phyloP scores from a whole-genome alignment of 495 filamentous ascomycete species.

The Penicillium maclennaniae region DNA sequence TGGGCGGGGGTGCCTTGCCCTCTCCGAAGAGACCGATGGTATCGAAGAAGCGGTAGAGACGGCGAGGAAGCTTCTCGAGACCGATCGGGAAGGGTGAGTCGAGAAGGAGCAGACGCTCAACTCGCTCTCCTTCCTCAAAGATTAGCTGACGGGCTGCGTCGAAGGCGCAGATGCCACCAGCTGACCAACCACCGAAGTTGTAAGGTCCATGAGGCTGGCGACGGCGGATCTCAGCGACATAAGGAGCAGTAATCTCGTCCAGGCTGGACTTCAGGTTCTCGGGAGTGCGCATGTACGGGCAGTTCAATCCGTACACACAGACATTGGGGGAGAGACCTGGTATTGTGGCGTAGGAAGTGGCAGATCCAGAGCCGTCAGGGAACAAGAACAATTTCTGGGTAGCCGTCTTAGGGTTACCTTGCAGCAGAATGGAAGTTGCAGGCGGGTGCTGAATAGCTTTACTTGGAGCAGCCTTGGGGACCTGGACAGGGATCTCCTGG shows the following conservation, averaged over 20 bases:
- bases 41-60: slow-evolving; percentile 76
- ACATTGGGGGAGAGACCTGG: slow-evolving; percentile 52
- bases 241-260: slow-evolving; percentile 53
- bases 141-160: slow-evolving; percentile 73
- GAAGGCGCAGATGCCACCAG: slow-evolving; percentile 84
- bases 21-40: slow-evolving; percentile 77
- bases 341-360: slow-evolving; percentile 59
- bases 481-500: slow-evolving; percentile 14
- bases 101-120: slow-evolving; percentile 74
- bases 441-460: slow-evolving; percentile 30
- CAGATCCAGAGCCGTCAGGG: slow-evolving; percentile 50
- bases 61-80: slow-evolving; percentile 71
- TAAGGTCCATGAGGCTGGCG: slow-evolving; percentile 72
- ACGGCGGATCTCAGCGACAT: slow-evolving; percentile 63
- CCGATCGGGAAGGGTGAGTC: slow-evolving; percentile 78
- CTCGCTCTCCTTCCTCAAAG: slow-evolving; percentile 59
- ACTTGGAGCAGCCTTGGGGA: slow-evolving; percentile 13
- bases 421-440: slow-evolving; percentile 50
- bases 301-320: slow-evolving; percentile 60
- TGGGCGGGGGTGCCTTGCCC: slow-evolving; percentile 58
- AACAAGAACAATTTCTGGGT: slow-evolving; percentile 46
- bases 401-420: slow-evolving; percentile 44
- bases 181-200: slow-evolving; percentile 72
- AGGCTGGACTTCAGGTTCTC: slow-evolving; percentile 53
- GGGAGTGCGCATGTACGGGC: slow-evolving; percentile 62